Evolutionary conservation across 139 green algal genomes (phyloP).

Genomic region (Chara braunii): DNA sequence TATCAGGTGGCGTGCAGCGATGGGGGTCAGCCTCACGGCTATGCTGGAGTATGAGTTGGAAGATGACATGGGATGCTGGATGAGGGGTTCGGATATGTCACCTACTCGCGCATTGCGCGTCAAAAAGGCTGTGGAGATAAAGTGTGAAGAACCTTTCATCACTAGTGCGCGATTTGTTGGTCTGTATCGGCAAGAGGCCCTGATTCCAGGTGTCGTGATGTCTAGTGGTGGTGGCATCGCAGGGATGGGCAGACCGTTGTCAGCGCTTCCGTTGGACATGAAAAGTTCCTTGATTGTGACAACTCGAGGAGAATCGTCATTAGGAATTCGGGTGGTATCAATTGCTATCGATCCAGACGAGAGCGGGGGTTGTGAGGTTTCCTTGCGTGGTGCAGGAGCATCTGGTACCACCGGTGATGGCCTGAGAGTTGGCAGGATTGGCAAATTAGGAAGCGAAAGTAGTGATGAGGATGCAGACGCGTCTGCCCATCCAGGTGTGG

Average conservation of each 20-base stretch:
- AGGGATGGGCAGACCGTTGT: background rate
- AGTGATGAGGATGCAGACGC: too few relatives aligned
- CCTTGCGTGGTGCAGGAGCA: background rate
- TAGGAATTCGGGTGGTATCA: conserved; percentile 1
- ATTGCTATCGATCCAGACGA: conserved; percentile 5
- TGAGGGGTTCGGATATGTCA: background rate
- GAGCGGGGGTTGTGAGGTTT: background rate
- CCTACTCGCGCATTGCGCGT: conserved; percentile 1
- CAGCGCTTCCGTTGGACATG: conserved; percentile 11
- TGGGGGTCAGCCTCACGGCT: conserved; percentile 3
- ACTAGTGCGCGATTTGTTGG: background rate
- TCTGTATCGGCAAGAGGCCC: conserved; percentile 14
- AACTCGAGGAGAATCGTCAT: background rate
- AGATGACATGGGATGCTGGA: background rate
- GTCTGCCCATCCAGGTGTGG: too few relatives aligned
- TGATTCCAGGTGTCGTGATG: conserved; percentile 7
- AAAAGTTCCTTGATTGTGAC: background rate
- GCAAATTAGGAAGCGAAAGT: too few relatives aligned
- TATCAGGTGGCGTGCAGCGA: background rate
- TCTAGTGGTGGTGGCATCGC: background rate
- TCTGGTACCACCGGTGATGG: background rate
- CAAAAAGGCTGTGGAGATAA: background rate
- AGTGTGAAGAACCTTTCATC: background rate
- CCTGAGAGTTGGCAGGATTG: background rate
- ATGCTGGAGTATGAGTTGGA: background rate